Base-by-base conservation (phyloP, 2,329 filamentous ascomycete species). In the Lanzia echinophila region DNA sequence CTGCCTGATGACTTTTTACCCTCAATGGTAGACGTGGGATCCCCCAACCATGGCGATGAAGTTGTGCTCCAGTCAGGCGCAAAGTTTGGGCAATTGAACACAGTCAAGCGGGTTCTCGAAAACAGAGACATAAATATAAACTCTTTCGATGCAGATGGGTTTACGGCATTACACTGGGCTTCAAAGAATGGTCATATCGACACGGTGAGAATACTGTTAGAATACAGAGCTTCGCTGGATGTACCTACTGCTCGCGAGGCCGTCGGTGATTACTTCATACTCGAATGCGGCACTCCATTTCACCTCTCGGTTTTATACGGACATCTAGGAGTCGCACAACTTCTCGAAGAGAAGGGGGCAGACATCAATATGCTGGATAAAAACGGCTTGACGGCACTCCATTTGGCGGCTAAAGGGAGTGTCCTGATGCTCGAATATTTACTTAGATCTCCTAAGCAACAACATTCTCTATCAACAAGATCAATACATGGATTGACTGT, bases 161-260 rank as follows among this genome's bases (percentile, higher is more conserved):
- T 46, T 13, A 53, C 32, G 11, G 32, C 56, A 5, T 32, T 56
- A 2, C 56, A 58, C 19, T 22, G 42, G 6, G 53, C 53, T 17
- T 20, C 47, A 5, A 45, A 20, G 2, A 48, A 36, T 8, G 47
- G 41, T 1, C 38, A 49, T 24, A 10, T 33, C 2, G 24, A n/a
- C 22, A 32, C 52, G 6, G 47, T 45, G 1, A 36, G 53, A 28
- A 17, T 52, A 1, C 20, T 58, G 15, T 34, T 55, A 2, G 43
- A 47, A 2, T n/a, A 50, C 13, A 19, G 34, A 17, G 54, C 54
- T 2, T 36, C 20, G 13, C 1, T 56, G 3, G 33, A 54, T 24
- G 8, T 50, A 4, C 20, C 10, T 8, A 49, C 47, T 31, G n/a
- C 34, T 17, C 8, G 24, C 24, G 8, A 28, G 8, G 12, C 12